Evolutionary conservation across 148 eudicot genomes (phyloP).

Genomic region (Spergularia bocconei): DNA sequence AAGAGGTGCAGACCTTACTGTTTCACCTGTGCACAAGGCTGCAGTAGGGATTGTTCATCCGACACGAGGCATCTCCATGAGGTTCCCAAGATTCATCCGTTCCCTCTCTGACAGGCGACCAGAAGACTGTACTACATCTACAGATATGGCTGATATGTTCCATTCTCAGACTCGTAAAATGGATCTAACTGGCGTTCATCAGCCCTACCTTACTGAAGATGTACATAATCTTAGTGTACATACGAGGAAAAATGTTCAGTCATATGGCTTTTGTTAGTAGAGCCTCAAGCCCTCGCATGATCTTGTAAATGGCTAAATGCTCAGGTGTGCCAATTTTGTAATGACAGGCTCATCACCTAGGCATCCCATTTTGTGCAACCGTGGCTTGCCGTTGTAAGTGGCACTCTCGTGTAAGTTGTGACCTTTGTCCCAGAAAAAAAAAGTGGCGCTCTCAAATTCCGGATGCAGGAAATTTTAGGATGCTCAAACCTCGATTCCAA

Average conservation of each 20-base stretch:
- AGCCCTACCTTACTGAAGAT: not conserved
- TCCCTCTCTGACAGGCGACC: conserved; percentile 63
- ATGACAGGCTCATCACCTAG: not conserved
- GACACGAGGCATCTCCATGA: conserved; percentile 78
- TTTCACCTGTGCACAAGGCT: conserved; percentile 95
- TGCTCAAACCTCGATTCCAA: no score
- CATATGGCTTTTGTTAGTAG: not conserved
- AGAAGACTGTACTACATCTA: conserved; percentile 74
- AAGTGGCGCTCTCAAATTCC: not conserved
- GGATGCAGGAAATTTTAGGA: not conserved
- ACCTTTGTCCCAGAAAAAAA: no score
- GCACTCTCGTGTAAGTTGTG: not conserved
- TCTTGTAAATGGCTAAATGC: not conserved
- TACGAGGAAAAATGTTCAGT: not conserved
- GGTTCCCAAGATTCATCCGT: conserved; percentile 82
- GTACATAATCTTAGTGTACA: conserved; percentile 8
- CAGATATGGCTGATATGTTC: conserved; percentile 84
- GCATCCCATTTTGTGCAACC: not conserved
- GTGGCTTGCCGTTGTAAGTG: not conserved
- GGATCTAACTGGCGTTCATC: conserved; percentile 44
- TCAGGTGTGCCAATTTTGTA: not conserved
- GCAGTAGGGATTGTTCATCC: conserved; percentile 83
- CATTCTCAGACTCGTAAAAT: conserved; percentile 84
- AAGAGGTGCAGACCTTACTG: conserved; percentile 87
- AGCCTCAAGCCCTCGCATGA: not conserved